phyloP scores from a whole-genome alignment of 2,329 filamentous ascomycete genomes.

The Neonectria punicea region DNA sequence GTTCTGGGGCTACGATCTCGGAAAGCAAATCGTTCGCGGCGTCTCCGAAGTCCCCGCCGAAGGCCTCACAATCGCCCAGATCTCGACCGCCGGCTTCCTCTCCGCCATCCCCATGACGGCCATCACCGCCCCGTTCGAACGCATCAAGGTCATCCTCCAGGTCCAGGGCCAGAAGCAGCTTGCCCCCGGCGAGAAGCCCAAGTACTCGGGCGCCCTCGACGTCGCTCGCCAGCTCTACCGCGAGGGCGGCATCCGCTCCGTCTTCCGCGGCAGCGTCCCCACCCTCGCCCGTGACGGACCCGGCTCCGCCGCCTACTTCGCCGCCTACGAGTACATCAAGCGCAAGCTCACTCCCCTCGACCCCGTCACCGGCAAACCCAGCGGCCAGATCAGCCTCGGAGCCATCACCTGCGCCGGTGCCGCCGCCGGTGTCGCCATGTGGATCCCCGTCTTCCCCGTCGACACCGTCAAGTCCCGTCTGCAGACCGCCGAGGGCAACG shows the following conservation, averaged over 20 bases:
- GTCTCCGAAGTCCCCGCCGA: conserved; percentile 73
- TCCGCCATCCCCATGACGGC: conserved; percentile 96
- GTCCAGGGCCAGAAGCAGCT: conserved; percentile 95
- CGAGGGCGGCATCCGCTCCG: conserved; percentile 88
- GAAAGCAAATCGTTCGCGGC: conserved; percentile 84
- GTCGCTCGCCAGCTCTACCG: conserved; percentile 94
- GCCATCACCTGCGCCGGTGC: conserved; percentile 90
- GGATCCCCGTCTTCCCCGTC: conserved; percentile 97
- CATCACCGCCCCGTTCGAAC: conserved; percentile 99
- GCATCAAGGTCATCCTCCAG: conserved; percentile 97
- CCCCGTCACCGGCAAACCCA: conserved; percentile 74
- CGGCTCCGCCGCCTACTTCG: conserved; percentile 94
- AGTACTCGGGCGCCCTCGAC: conserved; percentile 87
- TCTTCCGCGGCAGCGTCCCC: conserved; percentile 91
- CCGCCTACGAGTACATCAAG: conserved; percentile 97
- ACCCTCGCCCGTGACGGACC: conserved; percentile 95
- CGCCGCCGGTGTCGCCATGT: conserved; percentile 95
- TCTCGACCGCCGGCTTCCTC: conserved; percentile 95
- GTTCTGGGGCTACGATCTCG: conserved; percentile 92
- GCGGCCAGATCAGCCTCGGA: conserved; percentile 80
- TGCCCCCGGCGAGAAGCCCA: conserved; percentile 89
- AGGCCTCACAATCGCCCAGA: conserved; percentile 85
- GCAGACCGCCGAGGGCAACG: conserved; percentile 89
- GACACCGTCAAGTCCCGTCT: conserved; percentile 96
- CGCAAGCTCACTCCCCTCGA: conserved; percentile 85